These are phyloP conservation scores for Zizania latifolia DNA, from an alignment of 176 grass and related monocot species.

Conservation along the genomic window DNA sequence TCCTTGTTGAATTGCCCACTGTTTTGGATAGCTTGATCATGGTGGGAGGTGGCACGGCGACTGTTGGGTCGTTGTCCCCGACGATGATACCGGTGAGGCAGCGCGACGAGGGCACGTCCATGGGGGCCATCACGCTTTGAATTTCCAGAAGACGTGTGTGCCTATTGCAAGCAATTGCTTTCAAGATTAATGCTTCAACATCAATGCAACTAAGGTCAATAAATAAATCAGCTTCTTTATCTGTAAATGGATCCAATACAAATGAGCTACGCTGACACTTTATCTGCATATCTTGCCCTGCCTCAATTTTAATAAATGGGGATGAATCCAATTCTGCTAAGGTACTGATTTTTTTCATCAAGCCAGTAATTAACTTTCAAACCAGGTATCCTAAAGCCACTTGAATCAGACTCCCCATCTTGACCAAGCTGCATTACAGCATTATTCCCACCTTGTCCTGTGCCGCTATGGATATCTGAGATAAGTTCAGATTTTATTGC, in stretches of 20 bases:
- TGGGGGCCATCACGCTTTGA: too few species aligned
- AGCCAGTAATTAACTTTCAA: slow-evolving; percentile 83
- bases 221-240: slow-evolving; percentile 73
- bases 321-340: slow-evolving; percentile 50
- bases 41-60: too few species aligned
- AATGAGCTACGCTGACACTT: slow-evolving; percentile 87
- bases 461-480: slow-evolving; percentile 45
- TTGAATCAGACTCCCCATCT: slow-evolving; percentile 62
- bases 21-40: too few species aligned
- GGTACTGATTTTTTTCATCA: slow-evolving; percentile 48
- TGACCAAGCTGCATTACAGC: slow-evolving; percentile 42
- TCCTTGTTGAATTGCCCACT: too few species aligned
- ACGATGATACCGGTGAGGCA: too few species aligned
- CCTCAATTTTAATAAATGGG: slow-evolving; percentile 83
- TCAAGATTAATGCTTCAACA: slow-evolving; percentile 82
- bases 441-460: slow-evolving; percentile 44
- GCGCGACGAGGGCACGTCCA: too few species aligned
- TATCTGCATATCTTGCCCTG: slow-evolving; percentile 62
- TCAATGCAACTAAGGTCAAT: slow-evolving; percentile 82
- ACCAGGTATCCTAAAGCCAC: slow-evolving; percentile 70
- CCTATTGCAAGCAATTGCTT: slow-evolving; percentile 90
- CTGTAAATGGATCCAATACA: slow-evolving; percentile 81
- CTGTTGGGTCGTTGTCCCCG: too few species aligned
- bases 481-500: slow-evolving; percentile 80
- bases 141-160: slow-evolving; percentile 88